phyloP scores from a whole-genome alignment of 192 early-diverging fungal genomes.

The Jimgerdemannia flammicorona region DNA sequence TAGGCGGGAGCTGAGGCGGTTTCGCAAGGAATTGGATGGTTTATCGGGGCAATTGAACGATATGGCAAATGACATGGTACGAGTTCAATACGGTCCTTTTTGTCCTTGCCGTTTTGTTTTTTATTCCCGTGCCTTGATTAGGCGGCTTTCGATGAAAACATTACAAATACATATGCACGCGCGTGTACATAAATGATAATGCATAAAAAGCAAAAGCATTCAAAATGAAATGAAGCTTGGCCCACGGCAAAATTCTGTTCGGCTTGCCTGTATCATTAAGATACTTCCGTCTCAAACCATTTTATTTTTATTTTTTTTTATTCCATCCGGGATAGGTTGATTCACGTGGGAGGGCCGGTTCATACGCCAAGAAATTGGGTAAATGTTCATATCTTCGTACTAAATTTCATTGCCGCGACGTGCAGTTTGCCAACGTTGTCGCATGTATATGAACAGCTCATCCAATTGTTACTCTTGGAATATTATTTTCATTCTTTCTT shows the following conservation, averaged over 20 bases:
- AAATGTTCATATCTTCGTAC: not conserved
- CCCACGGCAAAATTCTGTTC: no score
- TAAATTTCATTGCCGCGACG: no score
- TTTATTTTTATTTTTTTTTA: not conserved
- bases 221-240: no score
- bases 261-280: no score
- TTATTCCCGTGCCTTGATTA: not conserved
- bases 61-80: conserved; percentile 52
- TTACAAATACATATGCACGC: no score
- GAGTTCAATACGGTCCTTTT: not conserved
- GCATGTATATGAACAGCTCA: not conserved
- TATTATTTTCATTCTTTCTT: not conserved
- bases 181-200: no score
- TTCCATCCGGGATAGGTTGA: conserved; percentile 22
- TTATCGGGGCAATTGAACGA: conserved; percentile 54
- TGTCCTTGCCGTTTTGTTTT: not conserved
- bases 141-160: no score
- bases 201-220: no score
- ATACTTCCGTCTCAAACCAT: not conserved
- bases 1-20: conserved; percentile 44
- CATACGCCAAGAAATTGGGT: conserved; percentile 51
- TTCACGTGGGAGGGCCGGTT: conserved; percentile 45
- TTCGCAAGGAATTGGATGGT: conserved; percentile 53
- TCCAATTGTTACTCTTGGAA: not conserved
- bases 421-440: no score